Evolutionary conservation across 371 early-diverging fungal species (phyloP), one percentile per base, ranked within the genome.

Genomic region (Mortierella sp.): DNA sequence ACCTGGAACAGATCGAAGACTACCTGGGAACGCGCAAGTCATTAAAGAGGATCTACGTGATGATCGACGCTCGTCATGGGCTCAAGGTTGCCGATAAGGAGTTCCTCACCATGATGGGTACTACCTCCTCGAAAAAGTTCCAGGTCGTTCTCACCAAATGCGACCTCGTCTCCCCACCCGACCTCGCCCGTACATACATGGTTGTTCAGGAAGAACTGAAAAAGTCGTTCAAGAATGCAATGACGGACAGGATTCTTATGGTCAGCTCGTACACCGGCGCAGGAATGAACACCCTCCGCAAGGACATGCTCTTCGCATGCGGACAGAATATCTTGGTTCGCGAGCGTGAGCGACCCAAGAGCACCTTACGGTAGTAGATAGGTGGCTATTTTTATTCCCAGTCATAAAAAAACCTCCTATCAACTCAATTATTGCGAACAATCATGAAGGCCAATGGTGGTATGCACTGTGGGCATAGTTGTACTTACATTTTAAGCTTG

Each of bases 61-160:
- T 96, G 73, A 89, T 96, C 35, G 97, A 96, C 87, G 95, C 95
- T 29, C 90, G 97, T 18, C 96, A 96, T 87, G 96, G 97, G 77
- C 79, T 95, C 41, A 95, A 94, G 75, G 81, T 91, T 0, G 89
- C 90, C 4, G 95, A 95, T 77, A 83, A 86, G 38, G 91, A 93
- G 35, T 94, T 95, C 70, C 83, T 95, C 38, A 70, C 87, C 32
- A 91, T 90, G 91, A 83, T 94, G 10, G 88, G 93, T 18, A 32
- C 6, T 76, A 82, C 92, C 27, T 88, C 90, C 49, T 81, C 89
- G 63, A 90, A 91, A 55, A 91, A 92, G 79, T 95, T 94, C 80
- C 96, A 96, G 75, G 86, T 96, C n/a, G 92, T 96, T 4, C 87
- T 96, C 84, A 96, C 96, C 35, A 96, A 96, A 78, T 94, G 96